A percentile compares a stretch with the other conserved stretches of the same genome.
phyloP scores from a whole-genome alignment of 2,329 filamentous ascomycete genomes.

The Fonsecaea multimorphosa region DNA sequence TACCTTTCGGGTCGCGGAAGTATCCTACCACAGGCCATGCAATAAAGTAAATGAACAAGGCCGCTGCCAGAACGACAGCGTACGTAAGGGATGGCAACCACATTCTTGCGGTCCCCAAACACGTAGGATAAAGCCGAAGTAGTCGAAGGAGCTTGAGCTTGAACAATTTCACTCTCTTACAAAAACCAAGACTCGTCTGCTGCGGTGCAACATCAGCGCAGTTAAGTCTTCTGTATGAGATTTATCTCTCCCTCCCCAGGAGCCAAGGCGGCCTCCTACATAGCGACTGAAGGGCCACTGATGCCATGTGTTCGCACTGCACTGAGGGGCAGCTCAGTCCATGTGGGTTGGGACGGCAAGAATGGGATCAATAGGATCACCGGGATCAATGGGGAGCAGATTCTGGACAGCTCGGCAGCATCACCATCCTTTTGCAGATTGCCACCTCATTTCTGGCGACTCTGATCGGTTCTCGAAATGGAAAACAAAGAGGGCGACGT shows the following conservation, averaged over 20 bases:
- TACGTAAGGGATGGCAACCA: not conserved
- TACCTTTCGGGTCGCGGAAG: slow-evolving; percentile 20
- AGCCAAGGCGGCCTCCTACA: not conserved
- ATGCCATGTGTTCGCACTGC: not conserved
- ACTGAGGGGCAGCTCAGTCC: not conserved
- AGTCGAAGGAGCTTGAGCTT: not conserved
- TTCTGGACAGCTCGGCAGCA: not conserved
- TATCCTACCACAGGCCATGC: slow-evolving; percentile 18
- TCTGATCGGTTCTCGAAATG: not conserved
- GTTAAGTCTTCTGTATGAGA: not conserved
- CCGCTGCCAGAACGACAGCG: not conserved
- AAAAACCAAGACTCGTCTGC: not conserved
- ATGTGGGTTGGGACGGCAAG: not conserved
- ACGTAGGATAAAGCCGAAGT: not conserved
- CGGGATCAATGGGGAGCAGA: not conserved
- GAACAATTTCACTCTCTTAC: not conserved
- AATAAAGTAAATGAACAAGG: slow-evolving; percentile 14
- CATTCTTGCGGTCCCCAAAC: not conserved
- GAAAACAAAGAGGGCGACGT: not conserved
- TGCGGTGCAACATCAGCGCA: not conserved
- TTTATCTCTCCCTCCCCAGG: not conserved
- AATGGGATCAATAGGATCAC: not conserved
- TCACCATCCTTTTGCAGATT: not conserved
- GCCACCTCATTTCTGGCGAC: not conserved
- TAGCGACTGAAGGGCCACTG: not conserved